These are phyloP conservation scores for Tolypocladium tropicale DNA, from an alignment of 2,329 filamentous ascomycete species.

Conservation along the genomic window DNA sequence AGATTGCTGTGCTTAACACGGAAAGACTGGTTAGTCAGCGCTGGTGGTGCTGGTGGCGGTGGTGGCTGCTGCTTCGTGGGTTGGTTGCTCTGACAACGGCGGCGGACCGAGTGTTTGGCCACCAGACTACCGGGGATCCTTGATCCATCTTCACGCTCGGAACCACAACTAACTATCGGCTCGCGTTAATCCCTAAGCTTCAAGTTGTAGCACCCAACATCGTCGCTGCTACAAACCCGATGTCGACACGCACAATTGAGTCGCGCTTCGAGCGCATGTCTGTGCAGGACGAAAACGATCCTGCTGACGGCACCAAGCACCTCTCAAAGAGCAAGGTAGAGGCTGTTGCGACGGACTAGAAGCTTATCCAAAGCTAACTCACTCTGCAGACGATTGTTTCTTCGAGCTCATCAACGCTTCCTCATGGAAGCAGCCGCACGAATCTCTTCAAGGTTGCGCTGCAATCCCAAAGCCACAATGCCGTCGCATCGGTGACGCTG, in stretches of 20 bases:
- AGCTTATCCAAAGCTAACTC: conserved; percentile 21
- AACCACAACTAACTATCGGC: not conserved
- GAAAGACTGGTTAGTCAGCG: not conserved
- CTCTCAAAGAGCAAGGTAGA: conserved; percentile 70
- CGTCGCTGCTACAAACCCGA: conserved; percentile 14
- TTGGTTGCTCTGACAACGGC: conserved; percentile 2
- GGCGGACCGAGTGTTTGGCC: not conserved
- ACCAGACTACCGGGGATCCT: not conserved
- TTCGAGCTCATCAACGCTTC: conserved; percentile 28
- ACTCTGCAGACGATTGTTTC: conserved; percentile 14
- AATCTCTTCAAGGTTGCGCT: conserved; percentile 82
- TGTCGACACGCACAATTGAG: conserved; percentile 74
- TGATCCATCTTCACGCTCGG: not conserved
- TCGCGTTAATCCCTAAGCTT: not conserved
- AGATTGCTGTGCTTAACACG: not conserved
- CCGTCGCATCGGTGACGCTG: conserved; percentile 54
- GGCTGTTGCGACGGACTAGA: conserved; percentile 9
- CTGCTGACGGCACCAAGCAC: conserved; percentile 36
- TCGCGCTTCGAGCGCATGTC: conserved; percentile 82
- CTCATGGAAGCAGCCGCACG: conserved; percentile 52
- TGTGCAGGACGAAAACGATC: conserved; percentile 80
- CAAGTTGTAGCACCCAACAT: no score
- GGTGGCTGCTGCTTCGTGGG: not conserved
- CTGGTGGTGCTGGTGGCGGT: no score
- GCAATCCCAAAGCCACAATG: conserved; percentile 64